Conservation (phyloP, 352 stramenopile genomes). For the Globisporangium yorkense region DNA sequence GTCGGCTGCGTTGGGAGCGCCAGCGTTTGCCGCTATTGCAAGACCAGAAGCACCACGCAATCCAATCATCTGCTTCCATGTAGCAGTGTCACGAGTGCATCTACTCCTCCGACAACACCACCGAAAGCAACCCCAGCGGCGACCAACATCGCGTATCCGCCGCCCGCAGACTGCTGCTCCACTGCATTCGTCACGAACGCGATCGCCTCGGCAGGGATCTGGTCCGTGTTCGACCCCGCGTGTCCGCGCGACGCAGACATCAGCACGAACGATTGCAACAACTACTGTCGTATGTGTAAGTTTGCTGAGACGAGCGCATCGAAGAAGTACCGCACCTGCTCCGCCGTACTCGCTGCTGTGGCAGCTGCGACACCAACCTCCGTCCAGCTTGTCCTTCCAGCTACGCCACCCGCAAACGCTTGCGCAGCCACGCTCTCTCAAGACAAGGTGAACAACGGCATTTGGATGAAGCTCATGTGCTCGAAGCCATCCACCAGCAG, state of each 20-base stretch:
- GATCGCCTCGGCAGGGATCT: neutral
- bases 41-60: conserved; percentile 17
- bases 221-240: conserved; percentile 8
- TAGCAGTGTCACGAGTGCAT: neutral
- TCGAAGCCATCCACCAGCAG: neutral
- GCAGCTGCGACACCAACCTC: neutral
- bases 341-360: neutral
- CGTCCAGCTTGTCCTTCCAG: neutral
- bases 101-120: neutral
- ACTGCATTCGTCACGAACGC: neutral
- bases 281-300: conserved; percentile 12
- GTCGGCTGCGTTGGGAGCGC: conserved; percentile 25
- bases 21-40: conserved; percentile 32
- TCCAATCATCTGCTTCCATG: conserved; percentile 18
- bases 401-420: conserved; percentile 1
- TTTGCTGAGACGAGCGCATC: conserved; percentile 10
- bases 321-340: neutral
- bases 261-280: conserved; percentile 5
- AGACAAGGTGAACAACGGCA: neutral
- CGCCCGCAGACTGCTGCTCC: conserved; percentile 4
- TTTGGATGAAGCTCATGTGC: conserved; percentile 8
- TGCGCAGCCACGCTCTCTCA: neutral
- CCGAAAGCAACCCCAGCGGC: neutral
- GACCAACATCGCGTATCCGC: neutral
- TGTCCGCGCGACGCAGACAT: conserved; percentile 4